phyloP scores from a whole-genome alignment of 192 early-diverging fungal species.

The Cladochytrium replicatum region DNA sequence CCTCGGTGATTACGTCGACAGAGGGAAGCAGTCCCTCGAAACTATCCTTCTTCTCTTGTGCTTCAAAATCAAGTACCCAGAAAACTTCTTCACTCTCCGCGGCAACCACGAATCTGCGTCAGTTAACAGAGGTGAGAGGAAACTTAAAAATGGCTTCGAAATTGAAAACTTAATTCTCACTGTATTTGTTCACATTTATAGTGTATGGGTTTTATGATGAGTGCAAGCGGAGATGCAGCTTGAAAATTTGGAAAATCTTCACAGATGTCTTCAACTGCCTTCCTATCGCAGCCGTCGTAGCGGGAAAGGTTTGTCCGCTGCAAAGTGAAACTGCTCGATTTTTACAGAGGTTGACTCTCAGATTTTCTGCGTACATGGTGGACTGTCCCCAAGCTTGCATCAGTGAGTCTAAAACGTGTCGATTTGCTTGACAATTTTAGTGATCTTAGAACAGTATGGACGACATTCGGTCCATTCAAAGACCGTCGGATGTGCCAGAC shows the following conservation, averaged over 20 bases:
- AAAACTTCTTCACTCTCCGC: slow-evolving; percentile 92
- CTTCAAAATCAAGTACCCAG: slow-evolving; percentile 95
- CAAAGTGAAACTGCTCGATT: too few species aligned
- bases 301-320: slow-evolving; percentile 64
- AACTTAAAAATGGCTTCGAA: too few species aligned
- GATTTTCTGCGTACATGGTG: slow-evolving; percentile 94
- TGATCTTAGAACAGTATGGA: slow-evolving; percentile 81
- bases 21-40: slow-evolving; percentile 90
- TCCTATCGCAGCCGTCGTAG: slow-evolving; percentile 85
- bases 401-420: slow-evolving; percentile 29
- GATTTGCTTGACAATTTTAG: too few species aligned
- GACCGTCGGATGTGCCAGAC: slow-evolving; percentile 86
- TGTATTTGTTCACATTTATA: too few species aligned
- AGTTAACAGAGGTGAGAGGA: slow-evolving; percentile 77
- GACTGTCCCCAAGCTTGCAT: slow-evolving; percentile 62
- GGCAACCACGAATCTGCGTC: slow-evolving; percentile 95
- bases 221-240: slow-evolving; percentile 77
- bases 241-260: slow-evolving; percentile 89
- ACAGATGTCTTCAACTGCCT: slow-evolving; percentile 90
- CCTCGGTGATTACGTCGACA: slow-evolving; percentile 91
- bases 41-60: slow-evolving; percentile 86
- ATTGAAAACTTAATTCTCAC: too few species aligned
- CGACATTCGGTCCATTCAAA: slow-evolving; percentile 65
- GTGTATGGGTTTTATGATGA: slow-evolving; percentile 97
- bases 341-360: neutral